phyloP scores from a whole-genome alignment of 164 flowering plant genomes.

The Dillenia turbinata region DNA sequence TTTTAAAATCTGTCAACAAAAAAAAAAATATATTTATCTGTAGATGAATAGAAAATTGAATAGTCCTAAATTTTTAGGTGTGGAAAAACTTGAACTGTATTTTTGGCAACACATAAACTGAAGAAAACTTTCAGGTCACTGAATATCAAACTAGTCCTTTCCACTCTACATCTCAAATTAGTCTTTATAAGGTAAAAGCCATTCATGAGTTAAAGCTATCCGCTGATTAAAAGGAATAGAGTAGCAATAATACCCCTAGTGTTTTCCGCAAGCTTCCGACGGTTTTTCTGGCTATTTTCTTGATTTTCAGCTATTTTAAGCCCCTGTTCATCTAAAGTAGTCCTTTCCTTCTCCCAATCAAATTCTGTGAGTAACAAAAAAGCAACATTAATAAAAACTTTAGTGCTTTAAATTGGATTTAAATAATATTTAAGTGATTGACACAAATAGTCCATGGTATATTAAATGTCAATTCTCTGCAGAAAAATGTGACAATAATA shows the following conservation, averaged over 20 bases:
- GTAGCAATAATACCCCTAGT: constrained; percentile 64
- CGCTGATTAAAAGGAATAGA: not conserved
- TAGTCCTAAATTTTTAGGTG: too few species aligned
- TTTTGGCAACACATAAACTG: too few species aligned
- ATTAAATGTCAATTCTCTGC: not conserved
- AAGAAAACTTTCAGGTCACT: too few species aligned
- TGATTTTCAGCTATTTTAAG: constrained; percentile 96
- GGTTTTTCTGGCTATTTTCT: constrained; percentile 93
- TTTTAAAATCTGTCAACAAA: constrained; percentile 73
- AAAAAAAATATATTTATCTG: not conserved
- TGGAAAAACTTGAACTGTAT: too few species aligned
- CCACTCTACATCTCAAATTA: too few species aligned
- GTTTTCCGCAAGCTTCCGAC: constrained; percentile 96
- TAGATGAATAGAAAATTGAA: not conserved
- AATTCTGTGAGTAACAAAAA: constrained; percentile 49
- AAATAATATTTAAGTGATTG: not conserved
- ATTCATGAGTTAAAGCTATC: constrained; percentile 2
- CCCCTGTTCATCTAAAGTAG: constrained; percentile 90
- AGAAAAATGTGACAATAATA: not conserved
- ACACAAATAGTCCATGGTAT: not conserved
- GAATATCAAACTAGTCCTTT: too few species aligned
- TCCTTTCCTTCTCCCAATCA: constrained; percentile 91
- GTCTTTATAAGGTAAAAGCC: not conserved
- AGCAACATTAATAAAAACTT: not conserved
- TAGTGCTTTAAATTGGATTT: not conserved